Percentiles rank a stretch among this genome's conserved stretches.
These are phyloP conservation scores for Neotropicomus parvogracilis DNA, from an alignment of 1,284 basidiomycete species.

Conservation along the genomic window DNA sequence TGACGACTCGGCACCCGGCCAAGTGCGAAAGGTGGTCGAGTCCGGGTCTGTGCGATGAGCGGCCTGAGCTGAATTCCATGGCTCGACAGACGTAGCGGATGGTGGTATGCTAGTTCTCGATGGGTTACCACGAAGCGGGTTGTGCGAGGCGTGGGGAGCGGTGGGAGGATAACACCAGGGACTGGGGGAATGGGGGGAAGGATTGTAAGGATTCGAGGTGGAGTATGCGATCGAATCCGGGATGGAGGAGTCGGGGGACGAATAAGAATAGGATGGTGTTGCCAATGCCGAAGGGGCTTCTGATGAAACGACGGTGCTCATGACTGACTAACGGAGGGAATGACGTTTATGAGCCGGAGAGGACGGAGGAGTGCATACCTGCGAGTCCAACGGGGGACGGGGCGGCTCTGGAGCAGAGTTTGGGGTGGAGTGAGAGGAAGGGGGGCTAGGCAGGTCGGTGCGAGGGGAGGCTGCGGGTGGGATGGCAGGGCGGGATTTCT, in stretches of 20 bases:
- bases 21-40: slow-evolving; percentile 36
- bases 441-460: slow-evolving; percentile 38
- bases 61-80: slow-evolving; percentile 26
- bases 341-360: background rate
- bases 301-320: slow-evolving; percentile 38
- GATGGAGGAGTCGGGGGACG: slow-evolving; percentile 29
- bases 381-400: slow-evolving; percentile 30
- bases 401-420: slow-evolving; percentile 27
- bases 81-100: slow-evolving; percentile 19
- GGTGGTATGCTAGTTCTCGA: slow-evolving; percentile 28
- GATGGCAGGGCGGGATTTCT: slow-evolving; percentile 42
- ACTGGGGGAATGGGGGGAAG: slow-evolving; percentile 40
- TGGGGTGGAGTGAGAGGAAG: slow-evolving; percentile 34
- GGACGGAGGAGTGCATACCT: slow-evolving; percentile 23
- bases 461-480: slow-evolving; percentile 37
- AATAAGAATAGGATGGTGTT: slow-evolving; percentile 41
- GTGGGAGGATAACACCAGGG: slow-evolving; percentile 54
- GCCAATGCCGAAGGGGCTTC: slow-evolving; percentile 39
- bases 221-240: slow-evolving; percentile 35
- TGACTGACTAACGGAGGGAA: slow-evolving; percentile 28
- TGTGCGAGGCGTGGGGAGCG: slow-evolving; percentile 41
- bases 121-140: slow-evolving; percentile 43
- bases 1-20: slow-evolving; percentile 36
- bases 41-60: slow-evolving; percentile 34
- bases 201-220: slow-evolving; percentile 22